Evolutionary conservation across 2,329 filamentous ascomycete genomes (phyloP), one percentile per base, ranked within the genome.

Genomic region (Paecilomyces niveus): DNA sequence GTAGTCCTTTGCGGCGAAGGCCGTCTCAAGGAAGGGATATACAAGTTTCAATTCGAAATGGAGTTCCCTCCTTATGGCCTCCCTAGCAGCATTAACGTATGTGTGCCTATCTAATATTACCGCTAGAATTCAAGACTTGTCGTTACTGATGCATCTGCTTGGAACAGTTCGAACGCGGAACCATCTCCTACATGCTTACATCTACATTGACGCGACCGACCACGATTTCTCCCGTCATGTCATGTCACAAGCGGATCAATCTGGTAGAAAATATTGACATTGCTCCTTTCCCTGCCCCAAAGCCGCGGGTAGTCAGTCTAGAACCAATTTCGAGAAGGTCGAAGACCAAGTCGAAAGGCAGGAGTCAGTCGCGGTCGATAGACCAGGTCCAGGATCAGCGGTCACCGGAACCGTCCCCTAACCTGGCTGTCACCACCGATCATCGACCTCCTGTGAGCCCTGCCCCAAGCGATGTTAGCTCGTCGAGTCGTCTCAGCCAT

Each of bases 71-170:
- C 80, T 49, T 81, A 81, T 64, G 78, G 80, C 53, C 70, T 87
- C 59, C 85, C 85, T n/a, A 96, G 90, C 74, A 97, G 93, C 72
- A 93, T 99, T 69, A 92, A 96, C 76, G 93, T 97, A 83, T 70
- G 89, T 80, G 54, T 50, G 54, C 45, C 56, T 53, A 59, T 63
- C 49, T 56, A 53, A 55, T 24, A 33, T 51, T 58, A 31, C 53
- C 59, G 39, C 39, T 58, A n/a, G 24, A 58, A 62, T 54, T 63
- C 32, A 11, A 32, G 26, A 33, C 31, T 29, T 58, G 52, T 64
- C 32, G 63, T 33, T 26, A 15, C 50, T 57, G 33, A 55, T 32
- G 21, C 54, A 50, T 51, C 29, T 58, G 4, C 61, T 45, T 1
- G 21, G 21, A 52, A 52, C 21, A 97, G 92, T 99, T 99, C 73